Evolutionary conservation across 176 grass and related monocot species (phyloP).

Genomic region (Oryza officinalis): DNA sequence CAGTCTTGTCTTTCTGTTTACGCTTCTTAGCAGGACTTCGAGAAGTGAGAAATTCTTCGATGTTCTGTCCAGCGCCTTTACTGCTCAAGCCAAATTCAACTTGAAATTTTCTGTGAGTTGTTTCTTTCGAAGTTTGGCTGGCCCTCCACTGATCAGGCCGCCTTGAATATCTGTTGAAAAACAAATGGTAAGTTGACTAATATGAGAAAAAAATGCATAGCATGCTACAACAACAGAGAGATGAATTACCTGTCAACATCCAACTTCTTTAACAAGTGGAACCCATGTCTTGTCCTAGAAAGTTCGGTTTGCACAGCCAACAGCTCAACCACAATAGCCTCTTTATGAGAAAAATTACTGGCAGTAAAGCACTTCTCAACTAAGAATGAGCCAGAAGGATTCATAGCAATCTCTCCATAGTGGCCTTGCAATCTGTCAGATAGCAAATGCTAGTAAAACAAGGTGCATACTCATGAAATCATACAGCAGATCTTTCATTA

Average conservation of each 20-base stretch:
- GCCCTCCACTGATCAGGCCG: constrained; percentile 82
- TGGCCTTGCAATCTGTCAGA: constrained; percentile 68
- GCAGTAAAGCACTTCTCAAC: constrained; percentile 91
- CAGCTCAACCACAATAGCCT: constrained; percentile 72
- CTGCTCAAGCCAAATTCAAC: constrained; percentile 59
- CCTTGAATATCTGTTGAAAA: constrained; percentile 69
- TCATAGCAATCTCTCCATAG: constrained; percentile 81
- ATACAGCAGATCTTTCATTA: not conserved
- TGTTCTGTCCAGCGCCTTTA: constrained; percentile 35
- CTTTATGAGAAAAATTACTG: constrained; percentile 82
- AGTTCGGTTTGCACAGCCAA: constrained; percentile 62
- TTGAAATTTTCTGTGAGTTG: constrained; percentile 67
- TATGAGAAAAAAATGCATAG: not conserved
- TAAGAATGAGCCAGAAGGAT: constrained; percentile 77
- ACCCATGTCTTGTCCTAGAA: constrained; percentile 73
- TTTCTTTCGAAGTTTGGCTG: constrained; percentile 78
- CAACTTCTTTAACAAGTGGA: constrained; percentile 89
- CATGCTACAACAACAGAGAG: not conserved
- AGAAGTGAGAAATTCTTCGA: constrained; percentile 30
- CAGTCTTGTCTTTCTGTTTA: constrained; percentile 42
- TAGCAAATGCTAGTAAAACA: constrained; percentile 18
- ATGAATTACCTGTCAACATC: constrained; percentile 77
- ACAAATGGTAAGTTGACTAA: not conserved
- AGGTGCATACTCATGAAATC: not conserved
- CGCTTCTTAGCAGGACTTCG: constrained; percentile 34